Evolutionary conservation across 2,329 filamentous ascomycete genomes (phyloP).

Genomic region (Colletotrichum gloeosporioides): DNA sequence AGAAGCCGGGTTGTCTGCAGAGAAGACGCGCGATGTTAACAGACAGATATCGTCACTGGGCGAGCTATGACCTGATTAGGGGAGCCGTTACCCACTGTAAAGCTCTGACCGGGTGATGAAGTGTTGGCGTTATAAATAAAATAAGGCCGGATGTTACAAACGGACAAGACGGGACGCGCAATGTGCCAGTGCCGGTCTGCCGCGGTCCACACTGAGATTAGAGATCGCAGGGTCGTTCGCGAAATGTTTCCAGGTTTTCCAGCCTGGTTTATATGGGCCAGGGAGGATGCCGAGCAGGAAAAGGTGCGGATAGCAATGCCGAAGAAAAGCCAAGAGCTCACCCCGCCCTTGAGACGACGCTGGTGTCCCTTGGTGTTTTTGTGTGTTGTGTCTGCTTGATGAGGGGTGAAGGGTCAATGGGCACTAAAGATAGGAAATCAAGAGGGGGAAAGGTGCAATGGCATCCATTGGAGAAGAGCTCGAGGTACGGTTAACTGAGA

Average conservation of each 20-base stretch:
- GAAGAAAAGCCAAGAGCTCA: slow-evolving; percentile 1
- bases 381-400: neutral
- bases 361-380: neutral
- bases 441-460: neutral
- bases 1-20: neutral
- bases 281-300: neutral
- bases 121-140: neutral
- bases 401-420: neutral
- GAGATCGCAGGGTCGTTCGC: neutral
- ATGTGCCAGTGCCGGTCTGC: slow-evolving; percentile 14
- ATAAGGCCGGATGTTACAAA: neutral
- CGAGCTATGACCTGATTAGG: neutral
- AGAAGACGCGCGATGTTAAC: neutral
- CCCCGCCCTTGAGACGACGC: neutral
- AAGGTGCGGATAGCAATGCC: slow-evolving; percentile 6
- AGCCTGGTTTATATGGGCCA: slow-evolving; percentile 20
- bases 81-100: neutral
- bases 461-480: neutral
- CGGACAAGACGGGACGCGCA: neutral
- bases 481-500: neutral
- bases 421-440: neutral
- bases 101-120: neutral
- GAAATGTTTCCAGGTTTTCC: slow-evolving; percentile 3
- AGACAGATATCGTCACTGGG: neutral
- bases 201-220: neutral